Percentiles rank a stretch among this genome's conserved stretches.
Conservation (phyloP, 768 basidiomycete genomes). For the Trametes elegans region DNA sequence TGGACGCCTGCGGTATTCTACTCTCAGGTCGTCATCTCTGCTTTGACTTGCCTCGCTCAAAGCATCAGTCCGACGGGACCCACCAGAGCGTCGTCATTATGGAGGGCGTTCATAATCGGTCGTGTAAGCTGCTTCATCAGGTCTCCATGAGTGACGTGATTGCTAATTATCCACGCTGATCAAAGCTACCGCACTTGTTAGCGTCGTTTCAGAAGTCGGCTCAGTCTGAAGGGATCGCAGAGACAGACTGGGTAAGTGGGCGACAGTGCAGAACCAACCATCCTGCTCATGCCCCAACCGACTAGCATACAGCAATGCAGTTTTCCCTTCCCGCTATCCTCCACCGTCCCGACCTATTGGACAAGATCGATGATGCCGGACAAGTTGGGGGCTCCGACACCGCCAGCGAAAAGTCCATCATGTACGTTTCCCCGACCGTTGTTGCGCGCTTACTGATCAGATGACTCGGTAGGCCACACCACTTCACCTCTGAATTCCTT, state of each 20-base stretch:
- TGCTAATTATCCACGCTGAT: not conserved
- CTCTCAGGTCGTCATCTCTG: slow-evolving; percentile 61
- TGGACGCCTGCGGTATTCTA: slow-evolving; percentile 29
- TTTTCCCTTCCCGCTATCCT: slow-evolving; percentile 47
- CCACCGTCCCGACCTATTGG: slow-evolving; percentile 52
- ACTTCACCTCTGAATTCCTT: slow-evolving; percentile 46
- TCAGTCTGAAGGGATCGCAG: slow-evolving; percentile 48
- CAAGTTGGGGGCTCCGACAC: slow-evolving; percentile 6
- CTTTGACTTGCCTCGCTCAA: slow-evolving; percentile 61
- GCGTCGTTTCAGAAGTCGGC: slow-evolving; percentile 52
- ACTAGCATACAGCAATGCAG: slow-evolving; percentile 44
- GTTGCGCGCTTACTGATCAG: not conserved
- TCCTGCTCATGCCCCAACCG: too few species aligned
- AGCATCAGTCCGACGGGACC: slow-evolving; percentile 30
- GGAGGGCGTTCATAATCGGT: slow-evolving; percentile 71
- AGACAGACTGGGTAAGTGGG: slow-evolving; percentile 64
- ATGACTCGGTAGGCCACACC: not conserved
- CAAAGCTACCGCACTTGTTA: slow-evolving; percentile 61
- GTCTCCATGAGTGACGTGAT: not conserved
- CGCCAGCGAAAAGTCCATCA: slow-evolving; percentile 8
- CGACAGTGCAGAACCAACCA: not conserved
- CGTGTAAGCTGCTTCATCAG: slow-evolving; percentile 46
- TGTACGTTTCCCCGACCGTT: slow-evolving; percentile 6
- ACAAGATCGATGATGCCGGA: slow-evolving; percentile 46
- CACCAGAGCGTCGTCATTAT: slow-evolving; percentile 39